phyloP scores from a whole-genome alignment of 371 early-diverging fungal species.

The Mucor mucedo region DNA sequence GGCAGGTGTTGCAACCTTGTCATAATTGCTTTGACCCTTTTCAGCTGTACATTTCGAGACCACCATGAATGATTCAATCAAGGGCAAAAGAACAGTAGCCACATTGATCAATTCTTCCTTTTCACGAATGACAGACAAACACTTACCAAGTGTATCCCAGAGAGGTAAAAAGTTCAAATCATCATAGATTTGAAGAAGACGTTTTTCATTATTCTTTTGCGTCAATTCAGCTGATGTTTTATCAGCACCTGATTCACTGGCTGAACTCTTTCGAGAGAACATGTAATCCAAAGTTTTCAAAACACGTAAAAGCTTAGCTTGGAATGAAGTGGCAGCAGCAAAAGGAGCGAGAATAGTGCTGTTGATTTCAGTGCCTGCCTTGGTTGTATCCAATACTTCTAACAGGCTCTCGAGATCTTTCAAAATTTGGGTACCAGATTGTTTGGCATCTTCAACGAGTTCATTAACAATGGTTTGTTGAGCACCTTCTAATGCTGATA shows the following conservation, averaged over 20 bases:
- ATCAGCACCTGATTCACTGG: slow-evolving; percentile 30
- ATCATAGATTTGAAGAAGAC: slow-evolving; percentile 71
- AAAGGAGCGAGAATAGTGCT: slow-evolving; percentile 69
- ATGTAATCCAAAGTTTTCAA: slow-evolving; percentile 94
- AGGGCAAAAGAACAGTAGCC: slow-evolving; percentile 91
- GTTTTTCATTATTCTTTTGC: slow-evolving; percentile 55
- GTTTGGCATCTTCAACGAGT: slow-evolving; percentile 72
- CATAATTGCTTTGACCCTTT: slow-evolving; percentile 31
- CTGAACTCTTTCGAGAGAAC: slow-evolving; percentile 53
- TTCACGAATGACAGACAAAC: slow-evolving; percentile 75
- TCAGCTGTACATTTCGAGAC: slow-evolving; percentile 78
- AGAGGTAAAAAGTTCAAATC: slow-evolving; percentile 72
- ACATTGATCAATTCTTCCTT: slow-evolving; percentile 85
- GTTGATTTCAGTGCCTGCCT: slow-evolving; percentile 69
- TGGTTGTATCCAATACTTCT: slow-evolving; percentile 59
- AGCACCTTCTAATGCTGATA: slow-evolving; percentile 77
- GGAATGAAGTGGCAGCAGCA: slow-evolving; percentile 85
- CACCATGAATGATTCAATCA: slow-evolving; percentile 97
- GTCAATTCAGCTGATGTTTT: slow-evolving; percentile 24
- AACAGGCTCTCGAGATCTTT: slow-evolving; percentile 71
- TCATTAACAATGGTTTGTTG: slow-evolving; percentile 79
- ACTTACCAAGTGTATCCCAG: slow-evolving; percentile 83
- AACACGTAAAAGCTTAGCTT: slow-evolving; percentile 91
- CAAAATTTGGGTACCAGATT: slow-evolving; percentile 71
- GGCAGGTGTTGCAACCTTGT: slow-evolving; percentile 36